Evolutionary conservation across 176 grass and related monocot genomes (phyloP), one percentile per base, ranked within the genome.

Genomic region (Phragmites australis): DNA sequence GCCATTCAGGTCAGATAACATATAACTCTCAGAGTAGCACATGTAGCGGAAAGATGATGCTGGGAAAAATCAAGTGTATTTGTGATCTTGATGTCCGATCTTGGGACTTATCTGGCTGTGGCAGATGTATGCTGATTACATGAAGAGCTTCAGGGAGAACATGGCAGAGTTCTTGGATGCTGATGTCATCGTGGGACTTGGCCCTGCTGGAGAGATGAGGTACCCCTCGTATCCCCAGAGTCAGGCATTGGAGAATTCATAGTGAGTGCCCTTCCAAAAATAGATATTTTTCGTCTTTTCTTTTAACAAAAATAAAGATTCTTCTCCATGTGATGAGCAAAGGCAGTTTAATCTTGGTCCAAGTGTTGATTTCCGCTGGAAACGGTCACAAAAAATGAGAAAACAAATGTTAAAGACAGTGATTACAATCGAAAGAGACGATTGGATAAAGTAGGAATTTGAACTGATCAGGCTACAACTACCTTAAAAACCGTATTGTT

Each of bases 221-320:
- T 98, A 98, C 75, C 95, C 92, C 2, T 98, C 92, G 1, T 98
- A 94, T 72, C 88, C 90, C 54, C 72, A 89, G 74, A 81, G 65
- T 57, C 92, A 98, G 95, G 95, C 62, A 75, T 98, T 79, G 95
- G 95, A 73, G 95, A 88, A 80, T 98, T 94, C 85, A 89, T 93
- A 61, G 94, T 90, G 65, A 90, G 87, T 85, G 18, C 39, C 70
- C 48, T 61, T 81, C 18, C 22, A 66, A 45, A 68, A 45, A 49
- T 25, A 59, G 78, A 65, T 54, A 51, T 59, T 50, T 9, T 65
- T 71, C 37, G 10, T 0, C 6, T 32, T 43, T 12, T 49, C 25
- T 34, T 27, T 43, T 41, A 9, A 73, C 9, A 21, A 50, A 75
- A 52, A 41, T 6, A 72, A 86, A 21, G 26, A 25, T 8, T 37